Evolutionary conservation across 495 filamentous ascomycete genomes (phyloP), one percentile per base, ranked within the genome.

Genomic region (Bombardia bombarda): DNA sequence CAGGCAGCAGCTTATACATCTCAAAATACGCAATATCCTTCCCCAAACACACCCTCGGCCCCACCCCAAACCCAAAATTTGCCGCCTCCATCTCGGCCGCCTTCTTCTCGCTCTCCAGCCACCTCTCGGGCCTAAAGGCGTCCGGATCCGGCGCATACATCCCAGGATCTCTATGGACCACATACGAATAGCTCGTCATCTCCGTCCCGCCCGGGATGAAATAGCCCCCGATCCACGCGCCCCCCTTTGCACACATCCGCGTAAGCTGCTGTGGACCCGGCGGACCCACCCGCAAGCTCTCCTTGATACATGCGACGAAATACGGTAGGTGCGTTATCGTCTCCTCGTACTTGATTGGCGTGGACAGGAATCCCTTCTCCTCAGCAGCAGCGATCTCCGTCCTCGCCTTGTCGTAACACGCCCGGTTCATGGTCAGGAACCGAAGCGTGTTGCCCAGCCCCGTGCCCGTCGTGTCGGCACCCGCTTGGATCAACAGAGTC

Each of bases 11-110:
- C 56, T 83, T 83, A 45, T 75, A 74, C 23, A 82, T 68, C 62
- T 84, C 80, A 50, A 83, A 49, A 51, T 73, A 56, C 28, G 69
- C 69, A 41, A 83, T 69, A 46, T 83, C 79, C 53, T 74, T 78
- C 12, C 80, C 80, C 54, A 84, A 72, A 53, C 80, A 84, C 6
- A 72, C 68, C 34, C 80, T 60, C 4, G 65, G 61, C 17, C 80
- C 80, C 1, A 68, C 73, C 14, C 80, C 78, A 57, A 83, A 84
- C 42, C 54, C 54, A 30, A 70, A 59, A 31, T 30, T 37, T 7
- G 46, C 16, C 10, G 46, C 49, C 7, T 52, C 45, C 49, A 56
- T 46, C 20, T 32, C 39, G 23, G 38, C 42, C 9, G 26, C 30
- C 8, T 32, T 23, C 39, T 28, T 24, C 32, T 51, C 34, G 22